Conservation (phyloP, 2,329 filamentous ascomycete genomes). For the Cladosporium oxysporum region DNA sequence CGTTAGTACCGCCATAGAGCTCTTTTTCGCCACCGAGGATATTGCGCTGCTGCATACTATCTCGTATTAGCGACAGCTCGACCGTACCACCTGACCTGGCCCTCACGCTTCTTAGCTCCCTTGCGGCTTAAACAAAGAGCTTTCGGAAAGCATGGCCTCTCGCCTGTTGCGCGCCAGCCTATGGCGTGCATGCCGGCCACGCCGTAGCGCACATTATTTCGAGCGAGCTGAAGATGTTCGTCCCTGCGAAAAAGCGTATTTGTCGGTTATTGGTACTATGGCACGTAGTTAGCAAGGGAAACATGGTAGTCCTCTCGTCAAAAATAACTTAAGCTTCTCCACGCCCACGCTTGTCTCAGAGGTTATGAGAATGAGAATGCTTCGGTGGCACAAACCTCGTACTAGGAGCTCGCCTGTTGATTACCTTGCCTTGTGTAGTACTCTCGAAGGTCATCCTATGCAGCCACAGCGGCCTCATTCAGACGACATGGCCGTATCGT, state of each 20-base stretch:
- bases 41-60: neutral
- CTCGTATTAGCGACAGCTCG: conserved; percentile 10
- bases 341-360: neutral
- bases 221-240: neutral
- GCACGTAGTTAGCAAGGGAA: neutral
- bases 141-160: neutral
- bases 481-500: neutral
- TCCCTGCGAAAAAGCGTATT: neutral
- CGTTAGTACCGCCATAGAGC: neutral
- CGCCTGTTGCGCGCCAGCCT: neutral
- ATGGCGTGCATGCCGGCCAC: neutral
- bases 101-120: neutral
- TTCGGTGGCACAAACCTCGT: neutral
- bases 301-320: neutral
- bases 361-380: neutral
- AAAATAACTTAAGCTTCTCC: conserved; percentile 13
- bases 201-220: neutral
- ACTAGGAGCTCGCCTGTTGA: neutral
- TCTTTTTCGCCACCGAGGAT: neutral
- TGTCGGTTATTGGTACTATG: neutral
- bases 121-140: conserved; percentile 14
- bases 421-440: neutral
- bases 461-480: neutral
- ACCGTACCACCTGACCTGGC: conserved; percentile 2
- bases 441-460: neutral